Conservation (phyloP, 805 yeast genomes). For the Isabelozyma rhagii region DNA sequence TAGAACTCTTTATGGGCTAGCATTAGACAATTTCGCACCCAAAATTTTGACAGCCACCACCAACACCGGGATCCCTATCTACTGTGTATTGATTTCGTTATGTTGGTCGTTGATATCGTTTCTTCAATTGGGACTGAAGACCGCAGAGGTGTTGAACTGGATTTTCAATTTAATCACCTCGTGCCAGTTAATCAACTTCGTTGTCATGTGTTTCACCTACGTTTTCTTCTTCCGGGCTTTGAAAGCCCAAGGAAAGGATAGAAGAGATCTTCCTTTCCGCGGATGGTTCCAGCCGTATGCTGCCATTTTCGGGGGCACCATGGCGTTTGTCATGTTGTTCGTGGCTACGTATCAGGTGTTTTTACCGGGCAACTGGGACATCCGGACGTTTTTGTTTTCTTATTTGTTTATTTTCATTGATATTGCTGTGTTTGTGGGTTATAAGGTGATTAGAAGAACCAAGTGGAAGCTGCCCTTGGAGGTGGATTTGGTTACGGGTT, state of each 20-base stretch:
- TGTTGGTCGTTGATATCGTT: conserved; percentile 63
- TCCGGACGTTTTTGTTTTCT: conserved; percentile 40
- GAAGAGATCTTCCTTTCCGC: conserved; percentile 44
- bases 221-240: conserved; percentile 59
- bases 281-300: conserved; percentile 37
- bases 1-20: conserved; percentile 46
- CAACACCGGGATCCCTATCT: conserved; percentile 46
- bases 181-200: conserved; percentile 27
- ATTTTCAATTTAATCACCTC: conserved; percentile 31
- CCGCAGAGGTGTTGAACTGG: conserved; percentile 30
- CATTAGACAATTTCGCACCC: conserved; percentile 48
- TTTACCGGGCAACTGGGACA: conserved; percentile 34
- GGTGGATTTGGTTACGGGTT: conserved; percentile 36
- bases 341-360: conserved; percentile 38
- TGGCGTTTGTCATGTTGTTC: conserved; percentile 30
- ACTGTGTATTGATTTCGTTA: conserved; percentile 39
- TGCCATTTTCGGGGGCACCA: conserved; percentile 25
- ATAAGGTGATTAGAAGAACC: conserved; percentile 37
- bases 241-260: conserved; percentile 56
- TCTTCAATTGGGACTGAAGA: conserved; percentile 47
- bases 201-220: conserved; percentile 46
- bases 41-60: conserved; percentile 40
- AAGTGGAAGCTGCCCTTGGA: conserved; percentile 27
- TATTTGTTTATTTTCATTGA: conserved; percentile 43
- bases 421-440: conserved; percentile 27